phyloP scores from a whole-genome alignment of 2,329 filamentous ascomycete species.

The Rutstroemia sp. region DNA sequence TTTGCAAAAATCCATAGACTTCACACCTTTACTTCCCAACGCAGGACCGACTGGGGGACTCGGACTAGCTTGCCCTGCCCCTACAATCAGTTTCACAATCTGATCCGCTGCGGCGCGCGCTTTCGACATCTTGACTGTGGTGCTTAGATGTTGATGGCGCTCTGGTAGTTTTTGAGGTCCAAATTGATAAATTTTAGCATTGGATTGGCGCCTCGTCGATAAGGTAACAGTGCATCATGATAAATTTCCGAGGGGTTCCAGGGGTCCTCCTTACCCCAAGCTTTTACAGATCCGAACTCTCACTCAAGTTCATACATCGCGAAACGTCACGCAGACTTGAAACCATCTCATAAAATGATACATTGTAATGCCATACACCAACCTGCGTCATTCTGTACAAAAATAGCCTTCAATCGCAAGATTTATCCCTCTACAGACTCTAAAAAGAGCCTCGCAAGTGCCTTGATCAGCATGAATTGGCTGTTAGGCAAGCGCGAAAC shows the following conservation, averaged over 20 bases:
- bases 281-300: not conserved
- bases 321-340: not conserved
- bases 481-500: conserved; percentile 4
- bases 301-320: not conserved
- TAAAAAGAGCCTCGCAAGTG: not conserved
- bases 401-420: not conserved
- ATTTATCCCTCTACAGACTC: conserved; percentile 1
- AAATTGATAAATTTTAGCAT: conserved; percentile 1
- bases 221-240: not conserved
- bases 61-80: conserved; percentile 88
- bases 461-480: not conserved
- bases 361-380: not conserved
- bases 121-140: conserved; percentile 28
- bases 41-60: conserved; percentile 95
- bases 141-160: not conserved
- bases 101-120: conserved; percentile 43
- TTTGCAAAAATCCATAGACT: conserved; percentile 99
- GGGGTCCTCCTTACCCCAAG: conserved; percentile 2
- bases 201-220: conserved; percentile 6
- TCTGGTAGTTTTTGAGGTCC: not conserved
- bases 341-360: not conserved
- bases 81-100: conserved; percentile 95
- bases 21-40: conserved; percentile 93
- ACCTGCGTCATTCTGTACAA: conserved; percentile 1
- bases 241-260: not conserved